phyloP scores from a whole-genome alignment of 805 yeast genomes.

The Pichia cabralensis region DNA sequence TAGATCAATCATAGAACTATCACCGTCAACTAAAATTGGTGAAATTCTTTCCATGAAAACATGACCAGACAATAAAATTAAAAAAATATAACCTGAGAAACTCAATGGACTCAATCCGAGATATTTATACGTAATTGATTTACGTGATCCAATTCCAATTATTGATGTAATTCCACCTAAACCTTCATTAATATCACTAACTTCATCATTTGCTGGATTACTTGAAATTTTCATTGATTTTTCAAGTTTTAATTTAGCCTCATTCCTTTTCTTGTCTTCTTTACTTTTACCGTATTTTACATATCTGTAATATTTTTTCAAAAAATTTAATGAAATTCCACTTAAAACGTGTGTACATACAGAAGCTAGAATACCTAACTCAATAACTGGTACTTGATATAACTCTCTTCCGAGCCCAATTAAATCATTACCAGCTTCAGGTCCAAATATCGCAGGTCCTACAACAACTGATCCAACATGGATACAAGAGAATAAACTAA shows the following conservation, averaged over 20 bases:
- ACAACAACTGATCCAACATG: constrained; percentile 47
- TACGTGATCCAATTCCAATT: constrained; percentile 44
- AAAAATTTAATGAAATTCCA: constrained; percentile 39
- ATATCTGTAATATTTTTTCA: constrained; percentile 25
- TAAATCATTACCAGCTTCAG: constrained; percentile 38
- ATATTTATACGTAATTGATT: constrained; percentile 32
- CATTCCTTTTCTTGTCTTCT: constrained; percentile 4
- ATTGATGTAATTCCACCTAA: constrained; percentile 52
- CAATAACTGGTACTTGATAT: constrained; percentile 47
- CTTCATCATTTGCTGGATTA: constrained; percentile 14
- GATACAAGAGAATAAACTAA: constrained; percentile 44
- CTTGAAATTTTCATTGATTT: constrained; percentile 4
- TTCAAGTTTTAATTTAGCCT: constrained; percentile 1
- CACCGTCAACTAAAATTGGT: constrained; percentile 54
- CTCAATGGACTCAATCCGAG: constrained; percentile 48
- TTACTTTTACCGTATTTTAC: constrained; percentile 17
- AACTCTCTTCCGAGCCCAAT: constrained; percentile 52
- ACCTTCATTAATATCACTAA: constrained; percentile 37
- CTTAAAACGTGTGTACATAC: constrained; percentile 38
- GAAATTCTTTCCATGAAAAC: constrained; percentile 34
- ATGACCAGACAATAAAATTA: constrained; percentile 38
- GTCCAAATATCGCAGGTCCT: constrained; percentile 40
- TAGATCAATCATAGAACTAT: constrained; percentile 45
- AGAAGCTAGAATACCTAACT: constrained; percentile 38
- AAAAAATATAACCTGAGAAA: constrained; percentile 48